Evolutionary conservation across 257 asterid species (phyloP).

Genomic region (Solanum raphanifolium): DNA sequence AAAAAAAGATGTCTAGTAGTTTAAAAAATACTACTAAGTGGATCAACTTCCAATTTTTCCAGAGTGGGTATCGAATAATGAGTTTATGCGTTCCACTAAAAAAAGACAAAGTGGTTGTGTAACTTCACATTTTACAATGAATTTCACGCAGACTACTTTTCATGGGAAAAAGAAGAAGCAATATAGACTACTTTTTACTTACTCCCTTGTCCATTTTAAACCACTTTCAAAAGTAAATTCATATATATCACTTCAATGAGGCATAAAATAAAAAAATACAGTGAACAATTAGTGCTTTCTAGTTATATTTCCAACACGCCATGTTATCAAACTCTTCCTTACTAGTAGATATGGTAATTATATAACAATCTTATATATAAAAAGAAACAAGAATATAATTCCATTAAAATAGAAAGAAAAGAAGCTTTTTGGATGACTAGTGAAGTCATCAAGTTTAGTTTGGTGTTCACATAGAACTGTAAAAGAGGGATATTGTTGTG

Average conservation of each 20-base stretch:
- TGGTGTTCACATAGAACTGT: not conserved
- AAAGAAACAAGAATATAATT: not conserved
- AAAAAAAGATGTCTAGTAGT: not conserved
- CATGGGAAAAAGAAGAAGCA: no score
- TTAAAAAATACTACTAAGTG: not conserved
- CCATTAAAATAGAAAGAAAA: not conserved
- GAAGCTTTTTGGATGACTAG: not conserved
- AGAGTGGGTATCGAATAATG: not conserved
- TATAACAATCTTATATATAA: no score
- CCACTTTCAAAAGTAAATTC: not conserved
- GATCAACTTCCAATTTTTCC: not conserved
- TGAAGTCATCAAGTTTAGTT: not conserved
- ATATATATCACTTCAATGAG: no score
- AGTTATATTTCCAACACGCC: not conserved
- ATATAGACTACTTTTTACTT: conserved; percentile 4
- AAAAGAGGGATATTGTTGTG: not conserved
- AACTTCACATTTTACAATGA: not conserved
- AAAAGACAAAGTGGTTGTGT: not conserved
- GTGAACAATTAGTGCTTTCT: not conserved
- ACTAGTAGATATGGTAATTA: not conserved
- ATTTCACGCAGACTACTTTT: not conserved
- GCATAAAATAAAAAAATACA: not conserved
- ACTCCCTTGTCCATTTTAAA: conserved; percentile 1
- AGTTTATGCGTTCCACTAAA: conserved; percentile 20
- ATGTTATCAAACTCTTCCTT: not conserved